These are phyloP conservation scores for Pseudogymnoascus sp. DNA, from an alignment of 2,329 filamentous ascomycete species.

Conservation along the genomic window DNA sequence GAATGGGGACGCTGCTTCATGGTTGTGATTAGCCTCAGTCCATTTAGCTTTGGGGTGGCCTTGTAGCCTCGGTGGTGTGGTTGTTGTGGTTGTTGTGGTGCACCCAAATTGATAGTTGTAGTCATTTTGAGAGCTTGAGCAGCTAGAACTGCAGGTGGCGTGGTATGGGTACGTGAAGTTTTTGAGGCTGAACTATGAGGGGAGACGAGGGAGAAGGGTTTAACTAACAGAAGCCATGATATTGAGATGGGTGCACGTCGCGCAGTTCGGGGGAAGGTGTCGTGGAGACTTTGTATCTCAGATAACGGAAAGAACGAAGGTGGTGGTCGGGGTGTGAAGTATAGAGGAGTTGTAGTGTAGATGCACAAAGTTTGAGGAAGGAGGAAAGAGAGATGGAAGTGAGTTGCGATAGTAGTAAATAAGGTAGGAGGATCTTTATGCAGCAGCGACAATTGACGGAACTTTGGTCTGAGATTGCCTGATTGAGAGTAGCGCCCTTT, in stretches of 20 bases:
- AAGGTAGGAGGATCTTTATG: constrained; percentile 10
- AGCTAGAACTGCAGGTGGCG: not conserved
- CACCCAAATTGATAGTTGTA: not conserved
- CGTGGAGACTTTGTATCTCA: constrained; percentile 9
- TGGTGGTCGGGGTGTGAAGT: not conserved
- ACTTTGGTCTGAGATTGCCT: constrained; percentile 5
- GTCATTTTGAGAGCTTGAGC: not conserved
- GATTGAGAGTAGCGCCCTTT: not conserved
- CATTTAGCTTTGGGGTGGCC: not conserved
- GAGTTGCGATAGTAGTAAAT: constrained; percentile 8
- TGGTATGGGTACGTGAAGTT: not conserved
- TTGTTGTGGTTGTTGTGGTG: not conserved
- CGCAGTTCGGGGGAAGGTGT: constrained; percentile 11
- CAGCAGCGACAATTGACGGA: constrained; percentile 6
- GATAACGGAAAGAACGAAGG: not conserved
- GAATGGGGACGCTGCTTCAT: constrained; percentile 29
- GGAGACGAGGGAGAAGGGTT: constrained; percentile 11
- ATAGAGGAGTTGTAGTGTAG: not conserved
- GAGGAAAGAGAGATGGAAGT: constrained; percentile 9
- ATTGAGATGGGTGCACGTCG: constrained; percentile 13
- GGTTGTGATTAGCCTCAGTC: constrained; percentile 9
- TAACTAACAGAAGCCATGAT: constrained; percentile 27
- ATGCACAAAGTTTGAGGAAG: constrained; percentile 8
- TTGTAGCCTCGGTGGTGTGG: not conserved
- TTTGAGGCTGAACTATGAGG: constrained; percentile 3